These are phyloP conservation scores for Fulvia fulva DNA, from an alignment of 2,329 filamentous ascomycete species.

Conservation along the genomic window DNA sequence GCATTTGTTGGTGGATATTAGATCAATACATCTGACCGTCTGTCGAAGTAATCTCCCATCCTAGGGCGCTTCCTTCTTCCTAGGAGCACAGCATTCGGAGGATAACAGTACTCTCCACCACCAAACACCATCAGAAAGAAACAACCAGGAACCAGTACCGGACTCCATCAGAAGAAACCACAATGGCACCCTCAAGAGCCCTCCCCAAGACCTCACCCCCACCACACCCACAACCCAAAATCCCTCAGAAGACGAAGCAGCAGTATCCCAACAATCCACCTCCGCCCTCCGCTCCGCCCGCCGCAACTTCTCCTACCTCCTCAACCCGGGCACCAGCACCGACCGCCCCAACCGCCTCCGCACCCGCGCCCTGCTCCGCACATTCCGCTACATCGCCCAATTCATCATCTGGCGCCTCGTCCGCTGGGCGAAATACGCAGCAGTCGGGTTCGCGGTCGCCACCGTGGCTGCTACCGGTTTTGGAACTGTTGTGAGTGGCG, in stretches of 20 bases:
- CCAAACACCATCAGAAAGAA: not conserved
- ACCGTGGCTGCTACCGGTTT: slow-evolving; percentile 29
- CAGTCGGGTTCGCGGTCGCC: slow-evolving; percentile 38
- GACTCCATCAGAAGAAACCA: not conserved
- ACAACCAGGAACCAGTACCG: not conserved
- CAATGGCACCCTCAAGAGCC: slow-evolving; percentile 2
- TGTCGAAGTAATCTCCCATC: too few relatives aligned
- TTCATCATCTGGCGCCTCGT: slow-evolving; percentile 43
- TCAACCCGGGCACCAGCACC: slow-evolving; percentile 5
- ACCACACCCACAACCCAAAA: not conserved
- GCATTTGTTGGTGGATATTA: too few relatives aligned
- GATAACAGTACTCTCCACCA: not conserved
- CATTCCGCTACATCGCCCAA: slow-evolving; percentile 36
- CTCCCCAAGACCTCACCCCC: not conserved
- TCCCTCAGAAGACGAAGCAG: slow-evolving; percentile 1
- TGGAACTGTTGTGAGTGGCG: slow-evolving; percentile 36
- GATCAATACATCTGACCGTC: too few relatives aligned
- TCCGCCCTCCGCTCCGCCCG: not conserved
- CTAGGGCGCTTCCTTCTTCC: too few relatives aligned
- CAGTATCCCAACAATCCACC: slow-evolving; percentile 2
- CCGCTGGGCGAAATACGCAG: slow-evolving; percentile 43
- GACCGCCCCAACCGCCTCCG: slow-evolving; percentile 33
- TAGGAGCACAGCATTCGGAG: too few relatives aligned
- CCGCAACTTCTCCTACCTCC: slow-evolving; percentile 12
- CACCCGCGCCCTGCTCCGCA: slow-evolving; percentile 39